A percentile compares a stretch with the other conserved stretches of the same genome.
Evolutionary conservation across 2,329 filamentous ascomycete genomes (phyloP).

Genomic region (Triangularia setosa): DNA sequence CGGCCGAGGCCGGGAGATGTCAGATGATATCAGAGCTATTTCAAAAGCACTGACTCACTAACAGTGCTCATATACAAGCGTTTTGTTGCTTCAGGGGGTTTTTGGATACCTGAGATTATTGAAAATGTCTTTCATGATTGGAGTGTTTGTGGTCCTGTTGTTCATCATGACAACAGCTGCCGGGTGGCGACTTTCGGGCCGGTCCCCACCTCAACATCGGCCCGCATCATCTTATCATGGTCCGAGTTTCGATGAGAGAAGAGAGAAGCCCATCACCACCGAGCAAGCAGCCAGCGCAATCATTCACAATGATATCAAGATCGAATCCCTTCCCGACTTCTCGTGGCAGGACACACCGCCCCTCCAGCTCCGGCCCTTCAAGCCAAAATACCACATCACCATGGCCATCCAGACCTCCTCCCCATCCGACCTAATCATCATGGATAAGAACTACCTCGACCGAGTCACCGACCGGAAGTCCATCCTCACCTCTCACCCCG

Average conservation of each 20-base stretch:
- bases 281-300: neutral
- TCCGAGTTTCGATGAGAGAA: neutral
- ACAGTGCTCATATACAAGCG: neutral
- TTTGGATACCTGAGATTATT: neutral
- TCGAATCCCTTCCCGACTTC: conserved; percentile 20
- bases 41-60: neutral
- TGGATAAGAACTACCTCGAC: conserved; percentile 48
- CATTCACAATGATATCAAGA: neutral
- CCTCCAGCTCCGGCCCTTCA: conserved; percentile 44
- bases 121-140: neutral
- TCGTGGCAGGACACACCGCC: conserved; percentile 40
- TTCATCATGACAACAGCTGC: neutral
- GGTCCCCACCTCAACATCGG: neutral
- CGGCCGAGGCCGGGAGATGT: neutral
- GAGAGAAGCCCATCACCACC: neutral
- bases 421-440: conserved; percentile 46
- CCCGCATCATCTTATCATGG: neutral
- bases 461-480: conserved; percentile 39
- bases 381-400: conserved; percentile 50
- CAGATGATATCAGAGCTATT: neutral
- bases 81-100: neutral
- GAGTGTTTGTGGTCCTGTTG: neutral
- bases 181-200: conserved; percentile 1
- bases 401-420: conserved; percentile 34
- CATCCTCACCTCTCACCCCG: conserved; percentile 37